Evolutionary conservation across 805 yeast genomes (phyloP).

Genomic region (Starmerella tilneyi): DNA sequence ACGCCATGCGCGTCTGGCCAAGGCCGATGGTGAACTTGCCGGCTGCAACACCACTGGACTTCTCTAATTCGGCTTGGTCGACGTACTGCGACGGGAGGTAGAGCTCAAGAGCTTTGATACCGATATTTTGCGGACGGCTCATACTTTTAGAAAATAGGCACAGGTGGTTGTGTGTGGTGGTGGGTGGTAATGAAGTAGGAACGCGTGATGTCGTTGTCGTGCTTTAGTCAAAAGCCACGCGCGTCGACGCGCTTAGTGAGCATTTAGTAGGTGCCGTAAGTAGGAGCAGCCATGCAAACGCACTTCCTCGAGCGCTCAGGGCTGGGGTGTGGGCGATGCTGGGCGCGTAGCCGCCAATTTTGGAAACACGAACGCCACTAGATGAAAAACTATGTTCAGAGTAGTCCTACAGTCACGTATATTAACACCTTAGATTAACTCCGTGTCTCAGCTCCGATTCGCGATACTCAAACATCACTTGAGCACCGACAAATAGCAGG

Average conservation of each 20-base stretch:
- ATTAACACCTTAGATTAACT: slow-evolving; percentile 66
- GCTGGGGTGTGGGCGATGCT: too few species aligned
- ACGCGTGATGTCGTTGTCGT: neutral
- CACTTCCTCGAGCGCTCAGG: too few species aligned
- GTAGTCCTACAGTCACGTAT: too few species aligned
- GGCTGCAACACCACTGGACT: slow-evolving; percentile 70
- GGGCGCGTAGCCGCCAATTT: too few species aligned
- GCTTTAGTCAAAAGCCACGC: neutral
- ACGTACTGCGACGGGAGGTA: slow-evolving; percentile 77
- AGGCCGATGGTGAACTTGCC: slow-evolving; percentile 98
- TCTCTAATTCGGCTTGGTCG: slow-evolving; percentile 79
- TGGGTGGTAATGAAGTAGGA: neutral
- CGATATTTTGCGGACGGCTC: slow-evolving; percentile 64
- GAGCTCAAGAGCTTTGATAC: slow-evolving; percentile 92
- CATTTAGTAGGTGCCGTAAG: neutral
- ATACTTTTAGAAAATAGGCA: too few species aligned
- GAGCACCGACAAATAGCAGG: slow-evolving; percentile 72
- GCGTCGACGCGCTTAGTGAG: slow-evolving; percentile 5
- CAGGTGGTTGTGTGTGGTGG: neutral
- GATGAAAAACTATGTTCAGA: too few species aligned
- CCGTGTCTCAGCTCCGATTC: slow-evolving; percentile 79
- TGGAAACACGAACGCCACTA: too few species aligned
- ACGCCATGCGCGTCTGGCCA: slow-evolving; percentile 97
- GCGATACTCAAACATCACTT: slow-evolving; percentile 88
- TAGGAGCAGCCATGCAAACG: too few species aligned